Evolutionary conservation across 176 grass and related monocot species (phyloP).

Genomic region (Ananas comosus): DNA sequence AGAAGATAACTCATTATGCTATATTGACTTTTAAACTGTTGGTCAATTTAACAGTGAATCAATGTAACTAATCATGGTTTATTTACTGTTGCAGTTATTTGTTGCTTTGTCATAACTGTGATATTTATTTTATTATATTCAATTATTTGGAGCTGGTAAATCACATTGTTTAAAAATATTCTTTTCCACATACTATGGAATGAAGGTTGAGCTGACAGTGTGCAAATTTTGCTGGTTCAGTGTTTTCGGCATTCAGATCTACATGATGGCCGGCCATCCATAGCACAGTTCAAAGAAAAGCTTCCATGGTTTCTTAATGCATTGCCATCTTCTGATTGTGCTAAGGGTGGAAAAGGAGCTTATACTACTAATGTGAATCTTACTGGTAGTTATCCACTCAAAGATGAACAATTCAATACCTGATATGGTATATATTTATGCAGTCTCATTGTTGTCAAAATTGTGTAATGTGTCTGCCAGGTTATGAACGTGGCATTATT

Average conservation of each 20-base stretch:
- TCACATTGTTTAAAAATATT: not conserved
- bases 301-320: conserved; percentile 98
- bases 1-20: not conserved
- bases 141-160: not conserved
- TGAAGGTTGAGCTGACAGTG: too few species aligned
- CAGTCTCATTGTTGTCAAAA: not conserved
- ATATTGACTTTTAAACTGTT: too few species aligned
- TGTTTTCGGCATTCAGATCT: conserved; percentile 74
- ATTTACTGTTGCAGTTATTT: too few species aligned
- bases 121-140: too few species aligned
- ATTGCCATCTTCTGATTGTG: conserved; percentile 87
- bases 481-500: conserved; percentile 69
- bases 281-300: conserved; percentile 72
- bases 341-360: conserved; percentile 95
- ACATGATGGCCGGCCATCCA: conserved; percentile 77
- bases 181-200: conserved; percentile 24
- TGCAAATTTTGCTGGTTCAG: conserved; percentile 33
- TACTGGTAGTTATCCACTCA: conserved; percentile 39
- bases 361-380: conserved; percentile 91
- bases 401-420: not conserved
- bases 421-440: not conserved
- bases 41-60: too few species aligned
- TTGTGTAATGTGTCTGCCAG: conserved; percentile 26
- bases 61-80: too few species aligned
- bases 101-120: too few species aligned